Evolutionary conservation across 192 early-diverging fungal genomes (phyloP).

Genomic region (Entrophospora sp.): DNA sequence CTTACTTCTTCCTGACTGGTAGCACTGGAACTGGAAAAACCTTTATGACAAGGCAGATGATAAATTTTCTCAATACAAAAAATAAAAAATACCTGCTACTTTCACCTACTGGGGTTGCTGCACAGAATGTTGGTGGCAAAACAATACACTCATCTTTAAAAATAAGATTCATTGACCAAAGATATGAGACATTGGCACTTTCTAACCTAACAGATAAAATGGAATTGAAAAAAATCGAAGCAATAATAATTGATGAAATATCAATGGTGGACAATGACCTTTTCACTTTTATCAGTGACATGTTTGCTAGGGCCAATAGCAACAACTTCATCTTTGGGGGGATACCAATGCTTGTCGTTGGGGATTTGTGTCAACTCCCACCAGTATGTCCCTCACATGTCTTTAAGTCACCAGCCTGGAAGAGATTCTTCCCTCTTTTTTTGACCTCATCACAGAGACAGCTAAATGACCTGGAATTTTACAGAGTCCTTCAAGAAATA

Average conservation of each 20-base stretch:
- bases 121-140: not conserved
- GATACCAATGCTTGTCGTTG: not conserved
- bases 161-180: not conserved
- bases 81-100: not conserved
- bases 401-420: not conserved
- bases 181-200: not conserved
- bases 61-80: not conserved
- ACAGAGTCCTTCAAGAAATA: constrained; percentile 1
- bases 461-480: not conserved
- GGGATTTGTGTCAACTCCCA: not conserved
- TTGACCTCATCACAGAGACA: not conserved
- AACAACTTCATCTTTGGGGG: not conserved
- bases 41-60: not conserved
- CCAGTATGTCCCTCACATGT: not conserved
- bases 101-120: not conserved
- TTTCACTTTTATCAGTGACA: not conserved
- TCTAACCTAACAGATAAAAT: not conserved
- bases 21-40: not conserved
- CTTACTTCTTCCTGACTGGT: not conserved
- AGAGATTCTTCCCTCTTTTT: not conserved
- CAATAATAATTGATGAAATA: not conserved
- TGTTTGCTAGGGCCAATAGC: not conserved
- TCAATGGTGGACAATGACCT: not conserved
- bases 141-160: not conserved
- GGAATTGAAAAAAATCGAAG: not conserved